Conservation (phyloP, 2,329 filamentous ascomycete genomes). For the Penicillium sp. region DNA sequence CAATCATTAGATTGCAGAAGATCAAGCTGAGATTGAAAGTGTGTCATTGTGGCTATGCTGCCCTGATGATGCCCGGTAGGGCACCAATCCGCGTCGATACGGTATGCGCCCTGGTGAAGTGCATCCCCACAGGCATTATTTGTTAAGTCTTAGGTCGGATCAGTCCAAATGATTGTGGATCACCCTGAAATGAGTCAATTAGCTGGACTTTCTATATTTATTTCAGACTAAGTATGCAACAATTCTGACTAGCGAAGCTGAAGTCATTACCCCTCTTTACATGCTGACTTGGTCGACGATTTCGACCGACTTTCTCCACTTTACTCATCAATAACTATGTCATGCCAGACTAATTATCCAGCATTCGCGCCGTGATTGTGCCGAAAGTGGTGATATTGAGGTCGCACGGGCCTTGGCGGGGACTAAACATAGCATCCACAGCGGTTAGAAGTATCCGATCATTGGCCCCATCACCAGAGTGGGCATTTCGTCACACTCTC, state of each 20-base stretch:
- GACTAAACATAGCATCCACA: constrained; percentile 32
- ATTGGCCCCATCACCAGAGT: constrained; percentile 17
- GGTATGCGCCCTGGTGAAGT: neutral
- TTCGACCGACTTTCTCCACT: neutral
- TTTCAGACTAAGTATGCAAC: neutral
- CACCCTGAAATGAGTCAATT: neutral
- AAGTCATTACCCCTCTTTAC: neutral
- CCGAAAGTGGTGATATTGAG: constrained; percentile 11
- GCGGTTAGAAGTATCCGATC: constrained; percentile 29
- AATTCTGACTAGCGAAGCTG: neutral
- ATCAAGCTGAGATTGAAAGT: neutral
- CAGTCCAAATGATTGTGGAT: neutral
- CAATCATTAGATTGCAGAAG: neutral
- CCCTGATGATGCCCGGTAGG: neutral
- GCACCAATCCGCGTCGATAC: neutral
- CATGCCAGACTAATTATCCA: constrained; percentile 1
- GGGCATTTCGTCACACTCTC: constrained; percentile 25
- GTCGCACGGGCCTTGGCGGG: constrained; percentile 13
- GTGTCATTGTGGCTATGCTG: neutral
- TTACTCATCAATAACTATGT: neutral
- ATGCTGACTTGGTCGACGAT: neutral
- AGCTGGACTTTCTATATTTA: constrained; percentile 2
- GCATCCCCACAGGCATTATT: neutral
- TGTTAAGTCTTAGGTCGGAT: neutral
- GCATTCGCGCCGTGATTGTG: neutral